Evolutionary conservation across 164 flowering plant genomes (phyloP).

Genomic region (Berberis vulgaris): DNA sequence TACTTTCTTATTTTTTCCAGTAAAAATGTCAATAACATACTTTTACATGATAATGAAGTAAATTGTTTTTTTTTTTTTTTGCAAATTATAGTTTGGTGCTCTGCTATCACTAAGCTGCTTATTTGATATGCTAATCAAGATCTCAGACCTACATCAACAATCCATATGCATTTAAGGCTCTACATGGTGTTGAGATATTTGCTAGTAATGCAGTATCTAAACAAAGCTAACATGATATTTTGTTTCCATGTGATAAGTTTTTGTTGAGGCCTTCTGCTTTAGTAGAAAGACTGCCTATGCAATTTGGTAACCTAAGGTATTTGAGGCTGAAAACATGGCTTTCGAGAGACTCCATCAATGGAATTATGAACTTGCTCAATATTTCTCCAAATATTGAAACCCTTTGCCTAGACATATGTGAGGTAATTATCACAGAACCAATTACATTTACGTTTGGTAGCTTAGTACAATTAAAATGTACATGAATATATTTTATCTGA

Average conservation of each 20-base stretch:
- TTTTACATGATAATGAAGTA: too few relatives aligned
- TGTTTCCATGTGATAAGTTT: constrained; percentile 1
- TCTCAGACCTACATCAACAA: too few relatives aligned
- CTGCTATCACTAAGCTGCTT: too few relatives aligned
- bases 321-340: constrained; percentile 8
- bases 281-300: not conserved
- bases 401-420: not conserved
- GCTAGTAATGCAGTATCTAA: too few relatives aligned
- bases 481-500: not conserved
- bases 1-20: too few relatives aligned
- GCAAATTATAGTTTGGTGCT: too few relatives aligned
- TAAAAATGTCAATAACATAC: too few relatives aligned
- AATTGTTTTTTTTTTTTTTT: too few relatives aligned
- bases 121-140: too few relatives aligned
- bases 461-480: not conserved
- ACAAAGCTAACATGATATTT: not conserved
- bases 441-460: not conserved
- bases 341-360: not conserved
- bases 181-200: too few relatives aligned
- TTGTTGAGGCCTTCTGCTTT: not conserved
- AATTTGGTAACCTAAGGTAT: constrained; percentile 4
- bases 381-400: constrained; percentile 3
- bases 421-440: not conserved
- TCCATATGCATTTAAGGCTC: too few relatives aligned
- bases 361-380: constrained; percentile 1